These are phyloP conservation scores for Lentinula aciculospora DNA, from an alignment of 768 basidiomycete genomes.

Conservation along the genomic window DNA sequence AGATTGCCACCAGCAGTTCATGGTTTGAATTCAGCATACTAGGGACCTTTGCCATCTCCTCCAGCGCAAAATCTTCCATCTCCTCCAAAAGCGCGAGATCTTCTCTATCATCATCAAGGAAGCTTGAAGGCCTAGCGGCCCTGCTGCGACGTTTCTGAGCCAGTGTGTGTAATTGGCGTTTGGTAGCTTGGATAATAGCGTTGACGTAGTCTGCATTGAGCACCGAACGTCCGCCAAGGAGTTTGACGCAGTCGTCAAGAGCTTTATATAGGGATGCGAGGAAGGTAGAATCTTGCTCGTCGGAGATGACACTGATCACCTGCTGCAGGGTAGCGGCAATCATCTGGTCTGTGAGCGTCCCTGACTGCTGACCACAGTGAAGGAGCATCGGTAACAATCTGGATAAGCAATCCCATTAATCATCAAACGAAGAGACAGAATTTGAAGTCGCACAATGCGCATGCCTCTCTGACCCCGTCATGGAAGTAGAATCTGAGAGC, in stretches of 20 bases:
- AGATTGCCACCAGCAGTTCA: conserved; percentile 62
- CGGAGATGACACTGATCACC: conserved; percentile 54
- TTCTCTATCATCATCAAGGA: conserved; percentile 47
- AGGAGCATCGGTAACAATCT: conserved; percentile 73
- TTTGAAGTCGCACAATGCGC: conserved; percentile 50
- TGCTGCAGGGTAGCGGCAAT: conserved; percentile 63
- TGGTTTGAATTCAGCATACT: conserved; percentile 46
- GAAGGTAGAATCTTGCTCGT: conserved; percentile 74
- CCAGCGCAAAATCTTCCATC: conserved; percentile 77
- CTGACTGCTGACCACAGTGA: conserved; percentile 58
- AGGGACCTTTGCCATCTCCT: conserved; percentile 72
- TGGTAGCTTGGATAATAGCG: conserved; percentile 62
- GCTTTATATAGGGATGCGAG: conserved; percentile 72
- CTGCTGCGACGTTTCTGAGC: conserved; percentile 65
- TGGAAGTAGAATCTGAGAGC: conserved; percentile 76
- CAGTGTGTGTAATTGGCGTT: conserved; percentile 61
- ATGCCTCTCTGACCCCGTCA: conserved; percentile 78
- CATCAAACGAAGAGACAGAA: no score
- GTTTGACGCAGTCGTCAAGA: conserved; percentile 53
- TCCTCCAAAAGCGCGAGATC: conserved; percentile 72
- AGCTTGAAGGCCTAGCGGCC: conserved; percentile 26
- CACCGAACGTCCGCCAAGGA: conserved; percentile 49
- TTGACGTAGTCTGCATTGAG: conserved; percentile 49
- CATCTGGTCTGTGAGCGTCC: conserved; percentile 63
- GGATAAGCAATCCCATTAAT: neutral